Conservation (phyloP, 169 alveolate genomes). For the Eimeria acervulina region DNA sequence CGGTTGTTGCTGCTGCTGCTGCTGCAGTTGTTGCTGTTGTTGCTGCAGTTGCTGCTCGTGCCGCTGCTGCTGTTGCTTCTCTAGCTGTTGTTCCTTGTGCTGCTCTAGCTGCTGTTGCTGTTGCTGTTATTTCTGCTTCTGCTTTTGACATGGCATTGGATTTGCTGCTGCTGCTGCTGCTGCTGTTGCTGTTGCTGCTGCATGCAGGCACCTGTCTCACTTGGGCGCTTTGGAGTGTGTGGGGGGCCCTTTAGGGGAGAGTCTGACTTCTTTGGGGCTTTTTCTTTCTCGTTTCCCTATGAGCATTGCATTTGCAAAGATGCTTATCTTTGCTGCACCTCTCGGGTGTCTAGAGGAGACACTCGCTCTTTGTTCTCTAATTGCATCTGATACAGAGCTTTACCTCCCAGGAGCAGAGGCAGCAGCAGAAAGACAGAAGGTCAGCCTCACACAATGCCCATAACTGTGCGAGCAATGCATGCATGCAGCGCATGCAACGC, state of each 20-base stretch:
- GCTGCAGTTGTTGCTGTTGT: neutral
- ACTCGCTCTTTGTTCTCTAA: conserved; percentile 73
- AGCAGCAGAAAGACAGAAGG: conserved; percentile 76
- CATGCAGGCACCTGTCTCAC: conserved; percentile 60
- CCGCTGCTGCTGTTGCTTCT: neutral
- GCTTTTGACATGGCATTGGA: neutral
- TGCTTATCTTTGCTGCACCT: conserved; percentile 66
- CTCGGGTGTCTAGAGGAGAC: conserved; percentile 79
- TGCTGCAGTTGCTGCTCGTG: neutral
- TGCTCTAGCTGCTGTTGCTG: neutral
- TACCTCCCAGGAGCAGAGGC: conserved; percentile 68
- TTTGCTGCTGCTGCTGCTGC: neutral
- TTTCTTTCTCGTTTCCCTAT: conserved; percentile 69
- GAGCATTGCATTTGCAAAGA: conserved; percentile 59
- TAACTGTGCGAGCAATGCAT: neutral
- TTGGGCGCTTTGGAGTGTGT: conserved; percentile 64
- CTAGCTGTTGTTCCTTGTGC: neutral
- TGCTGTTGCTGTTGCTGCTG: neutral
- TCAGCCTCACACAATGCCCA: neutral
- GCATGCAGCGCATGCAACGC: neutral
- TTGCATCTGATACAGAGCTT: conserved; percentile 61
- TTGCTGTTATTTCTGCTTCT: neutral
- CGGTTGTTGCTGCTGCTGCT: neutral
- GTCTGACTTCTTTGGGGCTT: conserved; percentile 57
- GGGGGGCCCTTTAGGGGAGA: conserved; percentile 15